Evolutionary conservation across 2,329 filamentous ascomycete species (phyloP).

Genomic region (Ascosphaera acerosa): DNA sequence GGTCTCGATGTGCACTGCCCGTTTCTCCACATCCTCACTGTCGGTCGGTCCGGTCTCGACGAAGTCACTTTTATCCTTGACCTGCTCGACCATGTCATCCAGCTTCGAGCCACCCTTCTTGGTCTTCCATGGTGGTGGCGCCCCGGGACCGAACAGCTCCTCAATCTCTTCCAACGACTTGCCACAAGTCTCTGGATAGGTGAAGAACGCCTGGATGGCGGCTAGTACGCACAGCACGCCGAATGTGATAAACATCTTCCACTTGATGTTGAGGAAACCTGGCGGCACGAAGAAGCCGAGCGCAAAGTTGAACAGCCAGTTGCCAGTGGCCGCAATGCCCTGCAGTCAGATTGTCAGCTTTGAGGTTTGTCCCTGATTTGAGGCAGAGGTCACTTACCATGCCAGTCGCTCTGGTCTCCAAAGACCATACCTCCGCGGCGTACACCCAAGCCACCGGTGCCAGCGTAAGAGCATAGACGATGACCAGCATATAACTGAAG

Average conservation of each 20-base stretch:
- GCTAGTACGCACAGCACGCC: constrained; percentile 22
- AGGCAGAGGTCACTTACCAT: constrained; percentile 16
- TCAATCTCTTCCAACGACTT: constrained; percentile 14
- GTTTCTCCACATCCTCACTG: constrained; percentile 1
- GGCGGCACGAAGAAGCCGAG: constrained; percentile 33
- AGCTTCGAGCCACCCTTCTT: constrained; percentile 11
- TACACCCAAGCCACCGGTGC: constrained; percentile 42
- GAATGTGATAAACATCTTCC: constrained; percentile 27
- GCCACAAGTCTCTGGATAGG: constrained; percentile 15
- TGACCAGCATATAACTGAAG: constrained; percentile 38
- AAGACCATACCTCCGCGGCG: constrained; percentile 36
- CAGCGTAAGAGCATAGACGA: constrained; percentile 37
- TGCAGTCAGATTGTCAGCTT: constrained; percentile 2
- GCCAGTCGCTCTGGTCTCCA: constrained; percentile 33
- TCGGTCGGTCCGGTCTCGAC: neutral
- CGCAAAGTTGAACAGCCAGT: constrained; percentile 35
- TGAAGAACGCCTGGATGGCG: constrained; percentile 22
- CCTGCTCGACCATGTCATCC: constrained; percentile 10
- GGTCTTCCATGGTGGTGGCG: constrained; percentile 12
- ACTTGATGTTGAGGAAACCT: constrained; percentile 32
- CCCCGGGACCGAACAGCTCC: constrained; percentile 10
- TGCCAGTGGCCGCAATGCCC: constrained; percentile 26
- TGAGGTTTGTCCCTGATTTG: neutral
- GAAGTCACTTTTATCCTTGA: constrained; percentile 6
- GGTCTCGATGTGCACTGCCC: neutral